Evolutionary conservation across 805 yeast species (phyloP).

Genomic region (Candida alai): DNA sequence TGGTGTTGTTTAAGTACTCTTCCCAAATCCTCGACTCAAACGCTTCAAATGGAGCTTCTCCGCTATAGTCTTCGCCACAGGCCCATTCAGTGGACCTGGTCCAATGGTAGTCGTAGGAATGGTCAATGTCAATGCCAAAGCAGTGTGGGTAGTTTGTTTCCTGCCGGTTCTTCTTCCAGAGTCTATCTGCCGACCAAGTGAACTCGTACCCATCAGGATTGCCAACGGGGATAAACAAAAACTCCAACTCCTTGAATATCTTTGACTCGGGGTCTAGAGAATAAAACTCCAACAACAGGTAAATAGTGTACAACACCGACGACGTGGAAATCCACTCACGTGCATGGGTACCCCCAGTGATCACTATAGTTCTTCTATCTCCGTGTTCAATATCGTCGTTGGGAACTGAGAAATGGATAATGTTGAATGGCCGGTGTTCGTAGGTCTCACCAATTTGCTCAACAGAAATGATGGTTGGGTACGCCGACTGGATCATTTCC

Average conservation of each 20-base stretch:
- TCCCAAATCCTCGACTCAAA: slow-evolving; percentile 38
- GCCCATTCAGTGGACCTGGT: slow-evolving; percentile 57
- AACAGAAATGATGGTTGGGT: slow-evolving; percentile 58
- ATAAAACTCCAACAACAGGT: slow-evolving; percentile 27
- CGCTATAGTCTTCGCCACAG: slow-evolving; percentile 82
- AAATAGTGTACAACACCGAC: slow-evolving; percentile 58
- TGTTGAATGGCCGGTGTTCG: slow-evolving; percentile 70
- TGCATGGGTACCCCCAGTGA: slow-evolving; percentile 85
- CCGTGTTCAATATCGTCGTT: slow-evolving; percentile 34
- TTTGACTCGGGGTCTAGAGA: slow-evolving; percentile 27
- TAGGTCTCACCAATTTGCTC: slow-evolving; percentile 72
- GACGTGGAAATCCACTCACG: slow-evolving; percentile 86
- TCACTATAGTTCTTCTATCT: slow-evolving; percentile 59
- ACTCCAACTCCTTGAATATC: slow-evolving; percentile 55
- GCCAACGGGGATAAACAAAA: slow-evolving; percentile 74
- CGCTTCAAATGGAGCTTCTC: slow-evolving; percentile 64
- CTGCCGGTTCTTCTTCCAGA: slow-evolving; percentile 90
- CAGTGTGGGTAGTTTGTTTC: slow-evolving; percentile 60
- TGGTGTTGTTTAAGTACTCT: slow-evolving; percentile 39
- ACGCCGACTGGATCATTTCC: slow-evolving; percentile 54
- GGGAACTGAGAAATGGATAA: slow-evolving; percentile 55
- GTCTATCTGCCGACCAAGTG: slow-evolving; percentile 74
- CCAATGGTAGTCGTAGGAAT: slow-evolving; percentile 76
- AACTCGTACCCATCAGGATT: slow-evolving; percentile 91
- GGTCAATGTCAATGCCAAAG: slow-evolving; percentile 83